Evolutionary conservation across 2,329 filamentous ascomycete species (phyloP).

Genomic region (Aureobasidium mangrovei): DNA sequence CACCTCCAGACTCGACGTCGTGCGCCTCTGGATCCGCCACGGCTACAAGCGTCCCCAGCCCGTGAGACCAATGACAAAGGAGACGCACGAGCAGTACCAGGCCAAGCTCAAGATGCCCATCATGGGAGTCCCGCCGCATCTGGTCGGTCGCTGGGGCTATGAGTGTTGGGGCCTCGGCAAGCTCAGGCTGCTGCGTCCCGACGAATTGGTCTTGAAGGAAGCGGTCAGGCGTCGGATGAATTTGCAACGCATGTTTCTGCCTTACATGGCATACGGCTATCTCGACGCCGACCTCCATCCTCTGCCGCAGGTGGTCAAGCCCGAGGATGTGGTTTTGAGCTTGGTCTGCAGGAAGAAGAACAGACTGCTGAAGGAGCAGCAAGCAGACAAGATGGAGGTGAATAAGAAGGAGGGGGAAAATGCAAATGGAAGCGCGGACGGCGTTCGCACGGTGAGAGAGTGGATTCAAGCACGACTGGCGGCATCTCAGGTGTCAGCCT

Average conservation of each 20-base stretch:
- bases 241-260: constrained; percentile 45
- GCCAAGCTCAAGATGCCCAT: constrained; percentile 27
- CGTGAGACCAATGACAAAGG: background rate
- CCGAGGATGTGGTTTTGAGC: constrained; percentile 35
- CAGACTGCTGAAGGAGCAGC: background rate
- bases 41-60: constrained; percentile 33
- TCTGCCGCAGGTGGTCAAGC: constrained; percentile 36
- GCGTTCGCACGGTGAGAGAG: too few relatives aligned
- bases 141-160: constrained; percentile 45
- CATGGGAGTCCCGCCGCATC: constrained; percentile 43
- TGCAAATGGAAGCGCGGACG: too few relatives aligned
- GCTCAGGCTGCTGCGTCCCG: constrained; percentile 43
- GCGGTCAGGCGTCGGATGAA: constrained; percentile 43
- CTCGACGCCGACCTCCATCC: constrained; percentile 46
- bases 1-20: constrained; percentile 45
- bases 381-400: constrained; percentile 4
- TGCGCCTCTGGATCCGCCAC: constrained; percentile 52
- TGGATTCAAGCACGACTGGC: too few relatives aligned
- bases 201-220: constrained; percentile 53
- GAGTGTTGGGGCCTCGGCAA: constrained; percentile 31
- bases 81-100: constrained; percentile 18
- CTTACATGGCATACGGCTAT: constrained; percentile 56
- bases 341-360: constrained; percentile 34
- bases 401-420: background rate
- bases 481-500: too few relatives aligned